Conservation (phyloP, 1,284 basidiomycete genomes). For the Gomphus bonarii region DNA sequence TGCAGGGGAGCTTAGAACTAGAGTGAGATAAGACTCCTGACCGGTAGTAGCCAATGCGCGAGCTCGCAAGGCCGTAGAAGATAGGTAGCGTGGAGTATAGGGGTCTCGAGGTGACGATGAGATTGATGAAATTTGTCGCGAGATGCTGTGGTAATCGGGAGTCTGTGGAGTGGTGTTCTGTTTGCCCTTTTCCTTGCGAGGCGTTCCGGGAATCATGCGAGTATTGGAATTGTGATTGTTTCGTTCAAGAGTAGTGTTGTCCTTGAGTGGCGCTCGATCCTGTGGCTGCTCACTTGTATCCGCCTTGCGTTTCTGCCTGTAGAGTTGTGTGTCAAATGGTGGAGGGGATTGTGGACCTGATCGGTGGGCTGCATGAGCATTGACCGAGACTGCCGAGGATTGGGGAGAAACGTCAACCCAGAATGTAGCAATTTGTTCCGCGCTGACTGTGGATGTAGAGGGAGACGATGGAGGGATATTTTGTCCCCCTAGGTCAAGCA, state of each 20-base stretch:
- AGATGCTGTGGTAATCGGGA: background rate
- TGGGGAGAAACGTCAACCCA: background rate
- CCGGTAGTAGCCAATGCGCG: constrained; percentile 9
- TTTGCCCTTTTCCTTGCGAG: constrained; percentile 5
- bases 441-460: background rate
- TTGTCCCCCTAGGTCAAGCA: background rate
- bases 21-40: constrained; percentile 8
- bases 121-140: background rate
- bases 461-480: background rate
- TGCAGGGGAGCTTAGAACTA: constrained; percentile 5
- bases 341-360: background rate
- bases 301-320: background rate
- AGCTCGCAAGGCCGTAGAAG: constrained; percentile 4
- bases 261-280: constrained; percentile 5
- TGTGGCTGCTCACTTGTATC: background rate
- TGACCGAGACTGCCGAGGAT: background rate
- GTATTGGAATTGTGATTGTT: constrained; percentile 2
- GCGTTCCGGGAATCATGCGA: background rate
- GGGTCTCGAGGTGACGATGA: background rate
- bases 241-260: constrained; percentile 5
- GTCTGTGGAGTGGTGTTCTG: background rate
- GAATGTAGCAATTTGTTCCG: background rate
- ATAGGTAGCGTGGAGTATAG: background rate
- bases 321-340: background rate
- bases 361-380: background rate